phyloP scores from a whole-genome alignment of 2,329 filamentous ascomycete species.

The Hymenoscyphus linearis region DNA sequence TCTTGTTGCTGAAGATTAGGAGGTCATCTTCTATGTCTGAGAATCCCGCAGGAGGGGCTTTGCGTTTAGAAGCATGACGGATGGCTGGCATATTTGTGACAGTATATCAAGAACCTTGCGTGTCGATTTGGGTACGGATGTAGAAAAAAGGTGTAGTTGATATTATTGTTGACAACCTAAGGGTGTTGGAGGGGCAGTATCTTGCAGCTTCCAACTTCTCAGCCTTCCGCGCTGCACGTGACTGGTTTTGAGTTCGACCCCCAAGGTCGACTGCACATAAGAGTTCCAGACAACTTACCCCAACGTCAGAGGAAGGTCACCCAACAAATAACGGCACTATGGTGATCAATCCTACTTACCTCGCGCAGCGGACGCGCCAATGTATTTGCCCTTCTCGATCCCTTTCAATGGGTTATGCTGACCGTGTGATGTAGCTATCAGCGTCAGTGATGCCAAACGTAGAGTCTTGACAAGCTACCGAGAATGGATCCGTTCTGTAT shows the following conservation, averaged over 20 bases:
- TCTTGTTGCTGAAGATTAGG: slow-evolving; percentile 81
- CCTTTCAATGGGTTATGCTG: slow-evolving; percentile 39
- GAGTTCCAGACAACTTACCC: slow-evolving; percentile 13
- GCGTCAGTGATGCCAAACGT: slow-evolving; percentile 81
- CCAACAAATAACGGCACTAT: slow-evolving; percentile 38
- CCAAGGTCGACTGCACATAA: slow-evolving; percentile 16
- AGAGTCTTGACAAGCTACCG: slow-evolving; percentile 87
- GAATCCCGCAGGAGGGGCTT: slow-evolving; percentile 81
- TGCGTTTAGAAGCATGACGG: slow-evolving; percentile 68
- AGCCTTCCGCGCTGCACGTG: slow-evolving; percentile 19
- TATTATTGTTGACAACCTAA: background rate
- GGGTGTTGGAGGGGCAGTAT: background rate
- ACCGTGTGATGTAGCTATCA: slow-evolving; percentile 58
- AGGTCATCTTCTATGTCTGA: slow-evolving; percentile 83
- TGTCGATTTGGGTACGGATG: background rate
- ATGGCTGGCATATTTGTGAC: slow-evolving; percentile 63
- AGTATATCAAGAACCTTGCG: background rate
- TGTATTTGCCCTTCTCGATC: slow-evolving; percentile 50
- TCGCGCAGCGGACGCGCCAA: slow-evolving; percentile 73
- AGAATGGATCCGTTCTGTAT: slow-evolving; percentile 92
- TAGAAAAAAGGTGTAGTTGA: background rate
- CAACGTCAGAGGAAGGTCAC: slow-evolving; percentile 3
- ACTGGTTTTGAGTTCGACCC: background rate
- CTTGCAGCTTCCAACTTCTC: slow-evolving; percentile 9
- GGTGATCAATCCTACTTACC: slow-evolving; percentile 90